These are phyloP conservation scores for Mycena vulgaris DNA, from an alignment of 768 basidiomycete genomes.

Conservation along the genomic window DNA sequence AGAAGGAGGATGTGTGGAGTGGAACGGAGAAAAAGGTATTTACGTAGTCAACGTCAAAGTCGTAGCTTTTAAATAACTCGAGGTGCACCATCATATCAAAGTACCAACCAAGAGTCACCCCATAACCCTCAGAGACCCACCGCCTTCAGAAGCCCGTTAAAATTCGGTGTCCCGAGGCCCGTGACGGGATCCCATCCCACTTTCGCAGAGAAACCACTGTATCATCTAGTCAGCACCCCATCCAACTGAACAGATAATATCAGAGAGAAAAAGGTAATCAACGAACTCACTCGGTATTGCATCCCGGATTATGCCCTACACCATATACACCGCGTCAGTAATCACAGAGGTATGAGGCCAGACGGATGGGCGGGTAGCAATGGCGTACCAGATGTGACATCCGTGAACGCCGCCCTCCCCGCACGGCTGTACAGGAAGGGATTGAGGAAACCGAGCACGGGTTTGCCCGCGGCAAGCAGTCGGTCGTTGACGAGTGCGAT, in stretches of 20 bases:
- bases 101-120: background rate
- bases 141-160: slow-evolving; percentile 34
- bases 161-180: slow-evolving; percentile 57
- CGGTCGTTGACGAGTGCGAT: slow-evolving; percentile 62
- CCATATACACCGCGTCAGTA: too few relatives aligned
- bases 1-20: too few relatives aligned
- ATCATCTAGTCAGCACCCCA: slow-evolving; percentile 4
- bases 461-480: slow-evolving; percentile 47
- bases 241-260: background rate
- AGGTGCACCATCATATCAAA: too few relatives aligned
- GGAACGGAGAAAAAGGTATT: too few relatives aligned
- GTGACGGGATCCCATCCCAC: slow-evolving; percentile 48
- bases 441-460: slow-evolving; percentile 59
- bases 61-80: too few relatives aligned
- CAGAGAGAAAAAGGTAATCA: background rate
- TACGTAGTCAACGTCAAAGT: too few relatives aligned
- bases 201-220: slow-evolving; percentile 48
- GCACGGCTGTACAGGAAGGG: slow-evolving; percentile 54
- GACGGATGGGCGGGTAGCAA: background rate
- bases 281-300: slow-evolving; percentile 13
- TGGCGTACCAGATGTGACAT: slow-evolving; percentile 15
- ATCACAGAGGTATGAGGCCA: background rate
- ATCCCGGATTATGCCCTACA: slow-evolving; percentile 27
- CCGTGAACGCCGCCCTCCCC: slow-evolving; percentile 24
- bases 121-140: slow-evolving; percentile 23